Conservation (phyloP, 352 stramenopile species). For the Phytophthora ohioensis region DNA sequence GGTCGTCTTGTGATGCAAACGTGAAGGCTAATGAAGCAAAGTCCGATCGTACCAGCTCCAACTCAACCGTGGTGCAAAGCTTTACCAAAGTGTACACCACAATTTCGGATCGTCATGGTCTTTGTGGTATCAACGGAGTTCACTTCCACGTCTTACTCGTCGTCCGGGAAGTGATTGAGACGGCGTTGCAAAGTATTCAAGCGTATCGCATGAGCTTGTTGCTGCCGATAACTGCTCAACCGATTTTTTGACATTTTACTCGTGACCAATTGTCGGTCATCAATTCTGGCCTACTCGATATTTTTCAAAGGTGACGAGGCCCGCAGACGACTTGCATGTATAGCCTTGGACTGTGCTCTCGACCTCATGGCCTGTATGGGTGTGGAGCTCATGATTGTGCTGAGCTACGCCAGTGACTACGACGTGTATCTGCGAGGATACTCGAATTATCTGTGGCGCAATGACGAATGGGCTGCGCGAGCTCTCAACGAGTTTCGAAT, state of each 20-base stretch:
- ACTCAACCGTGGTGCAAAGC: not conserved
- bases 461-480: not conserved
- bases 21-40: not conserved
- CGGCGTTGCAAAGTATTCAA: conserved; percentile 28
- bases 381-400: not conserved
- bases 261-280: conserved; percentile 34
- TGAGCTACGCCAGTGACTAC: conserved; percentile 5
- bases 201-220: conserved; percentile 40
- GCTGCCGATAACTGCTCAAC: conserved; percentile 39
- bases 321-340: conserved; percentile 17
- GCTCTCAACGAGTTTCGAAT: conserved; percentile 2
- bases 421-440: not conserved
- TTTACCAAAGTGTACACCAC: not conserved
- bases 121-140: conserved; percentile 31
- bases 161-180: conserved; percentile 32
- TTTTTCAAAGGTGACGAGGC: conserved; percentile 23
- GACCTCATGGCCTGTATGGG: conserved; percentile 6
- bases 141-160: conserved; percentile 36
- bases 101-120: conserved; percentile 7
- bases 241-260: conserved; percentile 38
- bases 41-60: not conserved
- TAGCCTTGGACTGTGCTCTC: conserved; percentile 27
- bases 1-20: not conserved
- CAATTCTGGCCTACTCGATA: conserved; percentile 11
- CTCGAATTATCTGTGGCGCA: not conserved